Conservation (phyloP, 2,329 filamentous ascomycete species). For the Exophiala phaeomuriformis region DNA sequence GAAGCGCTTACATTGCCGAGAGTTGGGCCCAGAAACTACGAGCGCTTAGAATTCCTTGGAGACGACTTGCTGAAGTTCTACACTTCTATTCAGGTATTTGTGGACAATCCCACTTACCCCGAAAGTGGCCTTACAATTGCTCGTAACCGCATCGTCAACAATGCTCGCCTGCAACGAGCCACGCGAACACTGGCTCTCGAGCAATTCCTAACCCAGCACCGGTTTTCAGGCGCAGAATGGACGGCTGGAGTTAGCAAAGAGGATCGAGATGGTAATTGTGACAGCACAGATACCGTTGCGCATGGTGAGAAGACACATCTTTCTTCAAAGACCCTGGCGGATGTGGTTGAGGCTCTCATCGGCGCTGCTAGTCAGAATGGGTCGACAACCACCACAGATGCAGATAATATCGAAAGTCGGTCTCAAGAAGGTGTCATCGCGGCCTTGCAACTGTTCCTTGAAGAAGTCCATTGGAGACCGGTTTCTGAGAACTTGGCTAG, state of each 20-base stretch:
- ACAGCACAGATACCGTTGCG: no score
- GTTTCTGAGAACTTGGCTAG: slow-evolving; percentile 34
- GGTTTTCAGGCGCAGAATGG: slow-evolving; percentile 68
- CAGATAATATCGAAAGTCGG: slow-evolving; percentile 33
- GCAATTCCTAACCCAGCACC: slow-evolving; percentile 60
- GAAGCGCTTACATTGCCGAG: slow-evolving; percentile 15
- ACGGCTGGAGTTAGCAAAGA: slow-evolving; percentile 40
- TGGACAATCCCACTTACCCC: slow-evolving; percentile 57
- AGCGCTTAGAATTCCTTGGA: slow-evolving; percentile 79
- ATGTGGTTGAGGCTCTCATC: slow-evolving; percentile 79
- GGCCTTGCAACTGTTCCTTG: slow-evolving; percentile 56
- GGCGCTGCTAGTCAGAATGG: slow-evolving; percentile 67
- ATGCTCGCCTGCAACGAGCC: slow-evolving; percentile 61
- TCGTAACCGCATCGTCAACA: slow-evolving; percentile 67
- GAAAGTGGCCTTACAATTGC: slow-evolving; percentile 66
- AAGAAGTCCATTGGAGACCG: slow-evolving; percentile 50
- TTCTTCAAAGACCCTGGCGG: slow-evolving; percentile 74
- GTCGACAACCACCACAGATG: slow-evolving; percentile 32
- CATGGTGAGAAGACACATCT: slow-evolving; percentile 36
- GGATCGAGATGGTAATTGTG: background rate
- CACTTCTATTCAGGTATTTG: slow-evolving; percentile 58
- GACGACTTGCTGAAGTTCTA: slow-evolving; percentile 75
- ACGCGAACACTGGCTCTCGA: slow-evolving; percentile 60
- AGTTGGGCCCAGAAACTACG: slow-evolving; percentile 52
- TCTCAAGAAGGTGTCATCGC: slow-evolving; percentile 39